Percentiles rank a stretch among this genome's conserved stretches.
Evolutionary conservation across 441 rosid species (phyloP).

Genomic region (Populus hybrid): DNA sequence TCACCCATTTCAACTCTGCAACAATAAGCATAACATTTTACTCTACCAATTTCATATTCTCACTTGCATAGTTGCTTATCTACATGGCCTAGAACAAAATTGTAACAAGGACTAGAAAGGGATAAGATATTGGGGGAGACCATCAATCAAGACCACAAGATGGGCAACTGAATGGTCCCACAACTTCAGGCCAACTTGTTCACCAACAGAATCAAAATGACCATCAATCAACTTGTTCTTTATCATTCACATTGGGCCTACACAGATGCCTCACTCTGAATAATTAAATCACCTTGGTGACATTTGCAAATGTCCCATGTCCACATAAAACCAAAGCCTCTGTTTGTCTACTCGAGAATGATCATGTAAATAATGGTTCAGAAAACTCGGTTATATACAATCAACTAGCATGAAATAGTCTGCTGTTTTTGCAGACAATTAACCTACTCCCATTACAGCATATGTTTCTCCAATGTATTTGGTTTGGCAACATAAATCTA

Average conservation of each 20-base stretch:
- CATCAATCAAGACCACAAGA: constrained; percentile 6
- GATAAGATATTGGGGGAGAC: neutral
- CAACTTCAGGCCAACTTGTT: constrained; percentile 1
- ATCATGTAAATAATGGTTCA: neutral
- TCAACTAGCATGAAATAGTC: neutral
- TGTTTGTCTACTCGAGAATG: neutral
- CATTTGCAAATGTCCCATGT: neutral
- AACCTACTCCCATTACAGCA: neutral
- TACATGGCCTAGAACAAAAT: neutral
- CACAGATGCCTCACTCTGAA: neutral
- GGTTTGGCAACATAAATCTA: neutral
- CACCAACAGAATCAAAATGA: neutral
- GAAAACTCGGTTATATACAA: neutral
- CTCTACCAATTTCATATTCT: neutral
- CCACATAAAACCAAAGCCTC: neutral
- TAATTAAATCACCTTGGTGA: constrained; percentile 9
- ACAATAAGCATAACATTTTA: neutral
- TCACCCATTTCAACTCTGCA: neutral
- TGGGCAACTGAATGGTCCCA: constrained; percentile 2
- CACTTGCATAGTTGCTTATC: neutral
- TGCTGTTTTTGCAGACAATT: neutral
- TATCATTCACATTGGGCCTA: neutral
- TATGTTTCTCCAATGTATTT: neutral
- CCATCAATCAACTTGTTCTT: neutral
- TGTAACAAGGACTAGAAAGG: neutral